Evolutionary conservation across 202 grass and related monocot species (phyloP), one percentile per base, ranked within the genome.

Genomic region (Bolboschoenoplectus hybrid): DNA sequence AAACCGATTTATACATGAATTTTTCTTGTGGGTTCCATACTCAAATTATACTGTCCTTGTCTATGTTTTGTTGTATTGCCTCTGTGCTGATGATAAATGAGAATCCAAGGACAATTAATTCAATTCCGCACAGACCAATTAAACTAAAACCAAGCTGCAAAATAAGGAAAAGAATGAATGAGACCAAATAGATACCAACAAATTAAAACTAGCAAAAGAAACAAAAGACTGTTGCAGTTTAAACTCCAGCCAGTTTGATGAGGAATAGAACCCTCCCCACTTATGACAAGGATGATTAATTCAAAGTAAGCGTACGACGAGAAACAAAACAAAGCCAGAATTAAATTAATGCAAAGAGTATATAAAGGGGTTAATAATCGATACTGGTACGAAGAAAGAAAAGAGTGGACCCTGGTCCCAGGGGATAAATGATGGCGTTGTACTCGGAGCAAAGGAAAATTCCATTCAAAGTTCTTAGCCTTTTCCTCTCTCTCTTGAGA

Each of bases 361-460:
- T 17, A 34, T 26, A 10, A 69, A 69, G 39, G 67, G 14, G 39
- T 7, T 70, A 44, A n/a, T 55, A 53, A 80, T 13, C 32, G 3
- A 7, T 39, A 41, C 13, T 2, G 50, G 51, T 61, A 58, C 51
- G 34, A 41, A 52, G n/a, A 14, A 58, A 80, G 34, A 7, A 8
- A 65, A 26, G 16, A 62, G 61, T 10, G 57, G 53, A 16, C 1
- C 57, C 50, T 39, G 41, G 35, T 60, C 17, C 20, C 40, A 63
- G 80, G 80, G 35, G 41, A 26, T 82, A 65, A 66, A 82, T 82
- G 80, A 82, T 82, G 80, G 13, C 60, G 19, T 64, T 32, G 80
- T 66, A 82, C 80, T 39, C 5, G 58, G 4, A 82, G 64, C 16
- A 14, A 66, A 66, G 41, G 80, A 66, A 82, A 82, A 66, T 82